Evolutionary conservation across 164 flowering plant species (phyloP), one percentile per base, ranked within the genome.

Genomic region (Hamamelis virginiana): DNA sequence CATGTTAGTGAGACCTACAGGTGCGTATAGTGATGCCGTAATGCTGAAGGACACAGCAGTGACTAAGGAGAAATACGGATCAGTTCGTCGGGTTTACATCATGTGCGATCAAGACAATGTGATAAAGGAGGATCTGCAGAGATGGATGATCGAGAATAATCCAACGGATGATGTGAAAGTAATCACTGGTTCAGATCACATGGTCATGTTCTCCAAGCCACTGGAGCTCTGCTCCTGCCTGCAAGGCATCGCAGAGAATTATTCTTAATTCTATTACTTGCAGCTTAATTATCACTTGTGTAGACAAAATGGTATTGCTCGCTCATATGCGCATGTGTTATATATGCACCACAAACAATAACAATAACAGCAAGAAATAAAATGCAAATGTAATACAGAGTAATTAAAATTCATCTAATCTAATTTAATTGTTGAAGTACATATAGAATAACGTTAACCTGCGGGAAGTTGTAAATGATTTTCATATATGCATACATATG

Each of bases 191-290:
- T 69, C 84, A 27, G 82, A 70, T 68, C 84, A 83, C 71, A 86
- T 86, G 90, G 69, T 48, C 28, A 86, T 84, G 89, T 59, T 84
- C 9, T 72, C 82, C 16, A 82, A 73, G 47, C 81, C 86, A 9
- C 16, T 46, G 8, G 80, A 79, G 59, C 69, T 84, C 0, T 74
- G 27, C 72, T 18, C 59, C 4, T 65, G 50, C 48, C 71, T 83
- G 21, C 51, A 51, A 5, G 78, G 74, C 25, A 72, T 80, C 41
- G 74, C 71, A 0, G 50, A 70, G 14, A 68, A 57, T 38, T 76
- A 11, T 59, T 22, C 55, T 38, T 69, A 26, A 58, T 48, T 48
- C 46, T 12, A 44, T n/a, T n/a, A n/a, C n/a, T n/a, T n/a, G n/a
- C n/a, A n/a, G n/a, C n/a, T n/a, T n/a, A n/a, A n/a, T n/a, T n/a